Percentiles rank a stretch among this genome's conserved stretches.
These are phyloP conservation scores for Aspergillus tanneri DNA, from an alignment of 2,329 filamentous ascomycete species.

Conservation along the genomic window DNA sequence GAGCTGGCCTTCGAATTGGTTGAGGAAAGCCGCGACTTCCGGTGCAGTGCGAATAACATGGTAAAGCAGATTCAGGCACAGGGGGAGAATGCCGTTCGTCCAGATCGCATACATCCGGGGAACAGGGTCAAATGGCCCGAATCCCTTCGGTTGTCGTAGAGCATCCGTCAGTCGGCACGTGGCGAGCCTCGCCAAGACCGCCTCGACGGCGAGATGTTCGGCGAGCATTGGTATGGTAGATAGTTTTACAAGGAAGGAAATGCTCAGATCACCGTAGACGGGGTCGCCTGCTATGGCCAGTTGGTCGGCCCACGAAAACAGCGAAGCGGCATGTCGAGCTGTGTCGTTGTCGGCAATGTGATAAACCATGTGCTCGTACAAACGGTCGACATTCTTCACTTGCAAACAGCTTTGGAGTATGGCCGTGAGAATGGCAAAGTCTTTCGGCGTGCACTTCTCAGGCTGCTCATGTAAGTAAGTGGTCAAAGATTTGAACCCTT, in stretches of 20 bases:
- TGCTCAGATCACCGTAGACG: constrained; percentile 87
- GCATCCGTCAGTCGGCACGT: constrained; percentile 76
- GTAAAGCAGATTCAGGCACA: constrained; percentile 83
- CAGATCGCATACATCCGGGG: constrained; percentile 83
- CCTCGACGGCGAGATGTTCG: constrained; percentile 86
- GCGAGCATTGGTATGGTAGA: constrained; percentile 78
- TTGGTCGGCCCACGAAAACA: constrained; percentile 92
- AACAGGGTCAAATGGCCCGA: constrained; percentile 76
- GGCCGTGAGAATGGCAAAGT: constrained; percentile 83
- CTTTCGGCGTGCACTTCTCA: constrained; percentile 65
- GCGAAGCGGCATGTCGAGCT: constrained; percentile 75
- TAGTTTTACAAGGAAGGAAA: constrained; percentile 83
- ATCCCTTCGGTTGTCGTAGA: constrained; percentile 65
- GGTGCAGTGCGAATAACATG: constrained; percentile 77
- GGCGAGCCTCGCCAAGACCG: constrained; percentile 73
- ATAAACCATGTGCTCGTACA: constrained; percentile 67
- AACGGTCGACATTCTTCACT: constrained; percentile 71
- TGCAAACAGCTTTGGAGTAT: constrained; percentile 81
- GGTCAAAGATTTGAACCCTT: constrained; percentile 78
- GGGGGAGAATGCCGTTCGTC: constrained; percentile 80
- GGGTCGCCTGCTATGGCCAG: constrained; percentile 77
- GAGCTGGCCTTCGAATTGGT: constrained; percentile 81
- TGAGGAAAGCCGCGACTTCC: constrained; percentile 83
- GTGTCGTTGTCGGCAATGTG: constrained; percentile 66
- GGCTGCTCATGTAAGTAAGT: constrained; percentile 77